Evolutionary conservation across 108 stramenopile species (phyloP).

Genomic region (Pseudonitzschia delicatissima): DNA sequence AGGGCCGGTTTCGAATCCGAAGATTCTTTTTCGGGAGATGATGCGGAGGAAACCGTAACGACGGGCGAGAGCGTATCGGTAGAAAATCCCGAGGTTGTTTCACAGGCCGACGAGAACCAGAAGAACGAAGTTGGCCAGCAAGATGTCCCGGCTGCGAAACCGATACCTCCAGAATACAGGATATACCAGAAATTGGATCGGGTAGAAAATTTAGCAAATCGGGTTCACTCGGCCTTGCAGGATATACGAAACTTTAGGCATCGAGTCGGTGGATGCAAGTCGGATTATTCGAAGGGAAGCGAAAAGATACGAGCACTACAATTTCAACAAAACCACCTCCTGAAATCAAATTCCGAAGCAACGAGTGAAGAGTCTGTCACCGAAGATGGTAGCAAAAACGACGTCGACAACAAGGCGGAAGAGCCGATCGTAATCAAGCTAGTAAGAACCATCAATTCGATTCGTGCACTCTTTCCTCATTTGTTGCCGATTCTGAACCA

Average conservation of each 20-base stretch:
- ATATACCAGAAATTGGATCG: conserved; percentile 1
- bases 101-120: neutral
- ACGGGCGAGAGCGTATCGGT: neutral
- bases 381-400: neutral
- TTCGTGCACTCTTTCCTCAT: conserved; percentile 28
- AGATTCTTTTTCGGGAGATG: neutral
- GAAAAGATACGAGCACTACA: neutral
- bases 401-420: neutral
- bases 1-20: neutral
- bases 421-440: conserved; percentile 14
- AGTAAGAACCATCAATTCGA: conserved; percentile 32
- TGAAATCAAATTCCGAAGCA: neutral
- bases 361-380: neutral
- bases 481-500: conserved; percentile 29
- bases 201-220: conserved; percentile 4
- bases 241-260: conserved; percentile 14
- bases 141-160: neutral
- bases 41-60: neutral
- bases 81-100: neutral
- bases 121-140: neutral
- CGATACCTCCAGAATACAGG: conserved; percentile 2
- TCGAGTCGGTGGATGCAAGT: neutral
- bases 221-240: conserved; percentile 7
- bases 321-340: conserved; percentile 7
- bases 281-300: neutral